These are phyloP conservation scores for Inga laurina DNA, from an alignment of 306 rosid genomes.

Conservation along the genomic window DNA sequence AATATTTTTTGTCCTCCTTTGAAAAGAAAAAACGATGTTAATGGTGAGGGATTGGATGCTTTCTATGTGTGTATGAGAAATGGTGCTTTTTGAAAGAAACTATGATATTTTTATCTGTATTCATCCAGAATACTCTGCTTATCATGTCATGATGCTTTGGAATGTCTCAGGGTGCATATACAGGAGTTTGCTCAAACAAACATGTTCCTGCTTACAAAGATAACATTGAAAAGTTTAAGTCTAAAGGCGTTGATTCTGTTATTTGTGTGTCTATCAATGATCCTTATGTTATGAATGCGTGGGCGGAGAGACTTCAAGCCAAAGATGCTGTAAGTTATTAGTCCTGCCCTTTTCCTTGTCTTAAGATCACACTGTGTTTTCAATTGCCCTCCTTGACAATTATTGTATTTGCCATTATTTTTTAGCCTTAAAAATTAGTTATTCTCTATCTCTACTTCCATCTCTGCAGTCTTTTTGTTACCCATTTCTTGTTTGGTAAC, in stretches of 20 bases:
- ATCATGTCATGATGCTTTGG: slow-evolving; percentile 20
- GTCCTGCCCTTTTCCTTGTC: background rate
- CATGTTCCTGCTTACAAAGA: slow-evolving; percentile 91
- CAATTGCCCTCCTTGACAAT: background rate
- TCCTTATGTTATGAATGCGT: slow-evolving; percentile 73
- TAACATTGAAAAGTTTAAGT: slow-evolving; percentile 73
- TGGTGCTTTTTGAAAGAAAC: slow-evolving; percentile 23
- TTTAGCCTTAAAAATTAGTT: slow-evolving; percentile 4
- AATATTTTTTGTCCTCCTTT: background rate
- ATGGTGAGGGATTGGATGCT: background rate
- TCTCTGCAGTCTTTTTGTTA: background rate
- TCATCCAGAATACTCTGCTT: background rate
- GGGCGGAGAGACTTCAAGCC: slow-evolving; percentile 90
- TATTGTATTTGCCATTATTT: background rate
- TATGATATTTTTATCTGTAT: background rate
- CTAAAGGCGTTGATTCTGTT: slow-evolving; percentile 76
- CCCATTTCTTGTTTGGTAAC: slow-evolving; percentile 14
- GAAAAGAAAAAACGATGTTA: background rate
- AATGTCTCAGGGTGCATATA: slow-evolving; percentile 80
- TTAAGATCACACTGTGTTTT: background rate
- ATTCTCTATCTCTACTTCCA: background rate
- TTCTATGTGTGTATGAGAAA: background rate
- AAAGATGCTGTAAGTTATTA: slow-evolving; percentile 69
- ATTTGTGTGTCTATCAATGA: slow-evolving; percentile 90
- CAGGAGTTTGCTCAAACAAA: slow-evolving; percentile 88